Percentiles rank a stretch among this genome's conserved stretches.
Conservation (phyloP, 2,329 filamentous ascomycete genomes). For the Dactylellina parvicollis region DNA sequence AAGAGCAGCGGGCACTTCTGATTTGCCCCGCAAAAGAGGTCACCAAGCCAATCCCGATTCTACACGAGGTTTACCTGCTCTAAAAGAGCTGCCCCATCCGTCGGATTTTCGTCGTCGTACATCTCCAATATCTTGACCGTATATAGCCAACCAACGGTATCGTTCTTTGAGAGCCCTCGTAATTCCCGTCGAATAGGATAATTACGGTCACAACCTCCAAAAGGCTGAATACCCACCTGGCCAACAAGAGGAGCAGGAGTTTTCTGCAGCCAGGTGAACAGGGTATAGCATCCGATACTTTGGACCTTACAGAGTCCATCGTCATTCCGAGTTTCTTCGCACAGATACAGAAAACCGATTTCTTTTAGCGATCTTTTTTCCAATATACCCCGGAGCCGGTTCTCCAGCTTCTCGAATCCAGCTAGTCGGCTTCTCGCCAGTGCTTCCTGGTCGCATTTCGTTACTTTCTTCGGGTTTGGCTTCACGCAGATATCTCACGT, state of each 20-base stretch:
- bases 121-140: slow-evolving; percentile 33
- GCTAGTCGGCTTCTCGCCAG: slow-evolving; percentile 28
- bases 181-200: slow-evolving; percentile 53
- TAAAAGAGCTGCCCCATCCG: slow-evolving; percentile 40
- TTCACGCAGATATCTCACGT: slow-evolving; percentile 19
- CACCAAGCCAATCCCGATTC: slow-evolving; percentile 50
- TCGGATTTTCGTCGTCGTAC: slow-evolving; percentile 38
- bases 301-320: slow-evolving; percentile 26
- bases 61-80: slow-evolving; percentile 41
- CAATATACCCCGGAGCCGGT: slow-evolving; percentile 20
- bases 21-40: slow-evolving; percentile 48
- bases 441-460: slow-evolving; percentile 34
- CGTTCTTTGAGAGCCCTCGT: slow-evolving; percentile 39
- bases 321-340: slow-evolving; percentile 34
- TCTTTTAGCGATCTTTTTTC: slow-evolving; percentile 12
- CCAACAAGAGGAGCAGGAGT: slow-evolving; percentile 48
- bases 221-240: slow-evolving; percentile 36
- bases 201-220: slow-evolving; percentile 45
- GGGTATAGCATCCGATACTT: slow-evolving; percentile 36
- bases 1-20: slow-evolving; percentile 19
- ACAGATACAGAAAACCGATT: slow-evolving; percentile 25
- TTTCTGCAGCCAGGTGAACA: slow-evolving; percentile 39
- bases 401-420: slow-evolving; percentile 43
- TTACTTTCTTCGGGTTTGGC: slow-evolving; percentile 34
- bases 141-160: slow-evolving; percentile 50